Evolutionary conservation across 208 protist genomes (phyloP).

Genomic region (Trypanosoma caninum): DNA sequence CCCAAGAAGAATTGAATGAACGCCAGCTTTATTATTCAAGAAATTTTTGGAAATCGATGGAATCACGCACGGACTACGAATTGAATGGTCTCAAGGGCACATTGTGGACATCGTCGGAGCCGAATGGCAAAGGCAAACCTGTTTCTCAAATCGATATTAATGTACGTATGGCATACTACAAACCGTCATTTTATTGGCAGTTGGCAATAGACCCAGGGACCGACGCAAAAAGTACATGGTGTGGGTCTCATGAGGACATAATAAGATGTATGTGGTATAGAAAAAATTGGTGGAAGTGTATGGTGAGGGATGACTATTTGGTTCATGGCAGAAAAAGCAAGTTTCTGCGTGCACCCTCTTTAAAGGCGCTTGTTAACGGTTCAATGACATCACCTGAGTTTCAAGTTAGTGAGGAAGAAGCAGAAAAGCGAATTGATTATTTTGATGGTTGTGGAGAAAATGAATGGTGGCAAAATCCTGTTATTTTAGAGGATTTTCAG

Average conservation of each 20-base stretch:
- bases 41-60: slow-evolving; percentile 35
- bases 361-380: slow-evolving; percentile 4
- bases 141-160: slow-evolving; percentile 21
- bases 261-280: slow-evolving; percentile 15
- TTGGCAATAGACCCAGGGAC: slow-evolving; percentile 16
- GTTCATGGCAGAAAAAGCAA: slow-evolving; percentile 1
- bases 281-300: slow-evolving; percentile 35
- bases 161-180: slow-evolving; percentile 10
- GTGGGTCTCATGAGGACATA: slow-evolving; percentile 16
- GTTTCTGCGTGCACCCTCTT: neutral
- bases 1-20: slow-evolving; percentile 22
- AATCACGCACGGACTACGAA: slow-evolving; percentile 24
- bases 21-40: slow-evolving; percentile 16
- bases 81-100: slow-evolving; percentile 26
- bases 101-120: slow-evolving; percentile 21
- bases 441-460: slow-evolving; percentile 28
- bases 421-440: slow-evolving; percentile 11
- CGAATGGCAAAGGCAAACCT: slow-evolving; percentile 21
- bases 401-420: slow-evolving; percentile 15
- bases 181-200: slow-evolving; percentile 18
- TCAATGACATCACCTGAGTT: neutral
- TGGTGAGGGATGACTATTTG: slow-evolving; percentile 16
- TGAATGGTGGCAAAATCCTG: slow-evolving; percentile 40
- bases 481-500: slow-evolving; percentile 24
- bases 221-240: slow-evolving; percentile 16